Evolutionary conservation across 257 asterid genomes (phyloP).

Genomic region (Gentiana straminea): DNA sequence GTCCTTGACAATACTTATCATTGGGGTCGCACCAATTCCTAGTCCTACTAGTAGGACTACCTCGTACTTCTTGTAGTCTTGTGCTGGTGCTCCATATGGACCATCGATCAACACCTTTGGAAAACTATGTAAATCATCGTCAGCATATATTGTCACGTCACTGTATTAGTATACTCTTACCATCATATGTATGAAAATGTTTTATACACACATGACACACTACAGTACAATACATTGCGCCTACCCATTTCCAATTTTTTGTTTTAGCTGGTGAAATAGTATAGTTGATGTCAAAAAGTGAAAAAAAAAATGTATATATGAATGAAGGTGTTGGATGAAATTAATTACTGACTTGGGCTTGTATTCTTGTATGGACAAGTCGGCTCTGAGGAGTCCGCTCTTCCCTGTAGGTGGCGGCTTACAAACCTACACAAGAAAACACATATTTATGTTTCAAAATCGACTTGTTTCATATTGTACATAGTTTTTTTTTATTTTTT

Average conservation of each 20-base stretch:
- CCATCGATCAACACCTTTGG: constrained; percentile 75
- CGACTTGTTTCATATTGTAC: not conserved
- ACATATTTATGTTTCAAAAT: constrained; percentile 5
- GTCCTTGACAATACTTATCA: constrained; percentile 85
- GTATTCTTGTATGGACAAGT: constrained; percentile 49
- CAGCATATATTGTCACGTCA: too few species aligned
- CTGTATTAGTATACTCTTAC: too few species aligned
- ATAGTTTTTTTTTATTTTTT: not conserved
- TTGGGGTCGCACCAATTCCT: constrained; percentile 86
- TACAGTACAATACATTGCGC: too few species aligned
- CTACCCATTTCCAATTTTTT: not conserved
- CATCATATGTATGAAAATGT: too few species aligned
- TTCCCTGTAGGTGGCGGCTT: constrained; percentile 79
- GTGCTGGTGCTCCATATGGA: constrained; percentile 94
- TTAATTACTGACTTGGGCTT: constrained; percentile 49
- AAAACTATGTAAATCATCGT: constrained; percentile 27
- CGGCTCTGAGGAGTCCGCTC: constrained; percentile 84
- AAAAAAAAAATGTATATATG: not conserved
- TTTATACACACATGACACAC: too few species aligned
- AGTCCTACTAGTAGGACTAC: constrained; percentile 73
- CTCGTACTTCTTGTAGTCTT: constrained; percentile 90
- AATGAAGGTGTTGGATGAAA: too few species aligned
- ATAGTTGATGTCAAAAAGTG: not conserved
- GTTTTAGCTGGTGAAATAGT: not conserved
- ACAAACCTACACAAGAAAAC: constrained; percentile 39